Evolutionary conservation across 257 asterid species (phyloP), one percentile per base, ranked within the genome.

Genomic region (Nicotiana sylvestris): DNA sequence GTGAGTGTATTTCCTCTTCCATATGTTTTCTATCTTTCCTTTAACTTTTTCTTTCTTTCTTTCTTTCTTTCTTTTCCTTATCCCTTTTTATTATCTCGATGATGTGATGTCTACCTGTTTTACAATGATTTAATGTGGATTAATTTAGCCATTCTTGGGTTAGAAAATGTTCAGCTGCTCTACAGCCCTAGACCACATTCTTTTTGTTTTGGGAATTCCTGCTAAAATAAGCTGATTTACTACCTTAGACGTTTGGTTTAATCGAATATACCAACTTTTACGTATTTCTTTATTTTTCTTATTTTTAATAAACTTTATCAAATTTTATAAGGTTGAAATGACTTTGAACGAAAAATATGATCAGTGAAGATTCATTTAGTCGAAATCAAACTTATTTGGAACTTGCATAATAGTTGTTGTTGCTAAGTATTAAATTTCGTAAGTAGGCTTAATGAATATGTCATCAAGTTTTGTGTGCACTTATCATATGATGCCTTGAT

Each of bases 1-100:
- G 98, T 94, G 66, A 86, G 94, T 89, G 9, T 27, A 35, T 6
- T 17, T 82, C 16, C 2, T 4, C 33, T 70, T 6, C 65, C 43
- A 7, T 83, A 58, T 15, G 33, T 6, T 46, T n/a, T 17, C 7
- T 8, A 4, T 25, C 37, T 49, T 32, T 51, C 21, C 17, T 55
- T 21, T 53, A 9, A 8, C 7, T 13, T 30, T 12, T n/a, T 25
- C 56, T 37, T 61, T 39, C 11, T 6, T 7, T n/a, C 49, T 30
- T 27, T 7, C 62, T 74, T 74, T 49, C 37, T 33, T 35, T 1
- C 39, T 27, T 25, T 74, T 2, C 35, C 46, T 25, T 49, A 27
- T 74, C 62, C 64, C 27, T 51, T 76, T 51, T 15, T 72, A 13
- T 46, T 21, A 49, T 74, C 79, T 74, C 13, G 27, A 51, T 76